Conservation (phyloP, 345 rosid genomes). For the Eucalyptus tenuipes region DNA sequence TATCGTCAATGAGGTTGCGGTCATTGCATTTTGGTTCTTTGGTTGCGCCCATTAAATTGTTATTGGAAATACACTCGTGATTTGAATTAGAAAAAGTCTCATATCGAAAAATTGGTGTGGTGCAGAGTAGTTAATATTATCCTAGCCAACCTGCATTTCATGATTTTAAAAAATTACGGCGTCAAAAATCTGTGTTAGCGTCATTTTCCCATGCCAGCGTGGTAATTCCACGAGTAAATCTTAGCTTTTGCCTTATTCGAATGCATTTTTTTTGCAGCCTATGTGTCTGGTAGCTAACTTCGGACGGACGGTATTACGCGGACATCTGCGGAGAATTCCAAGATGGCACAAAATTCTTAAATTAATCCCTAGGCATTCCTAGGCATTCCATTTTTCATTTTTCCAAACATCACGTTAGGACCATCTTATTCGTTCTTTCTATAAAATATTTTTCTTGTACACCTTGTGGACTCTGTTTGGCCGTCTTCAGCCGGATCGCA, state of each 20-base stretch:
- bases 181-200: background rate
- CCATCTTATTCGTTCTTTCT: background rate
- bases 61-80: background rate
- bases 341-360: background rate
- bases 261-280: background rate
- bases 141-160: background rate
- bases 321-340: background rate
- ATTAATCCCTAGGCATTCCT: background rate
- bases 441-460: background rate
- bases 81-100: background rate
- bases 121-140: too few species aligned
- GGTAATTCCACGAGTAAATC: background rate
- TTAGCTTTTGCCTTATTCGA: background rate
- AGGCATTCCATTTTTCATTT: background rate
- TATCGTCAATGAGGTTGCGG: background rate
- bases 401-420: background rate
- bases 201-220: background rate
- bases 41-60: background rate
- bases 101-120: accelerated
- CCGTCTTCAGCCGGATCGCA: background rate
- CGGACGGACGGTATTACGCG: background rate
- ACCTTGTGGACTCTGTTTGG: background rate
- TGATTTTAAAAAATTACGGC: accelerated
- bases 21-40: background rate
- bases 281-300: background rate